Conservation (phyloP, 257 asterid genomes). For the Solanum stenotomum region DNA sequence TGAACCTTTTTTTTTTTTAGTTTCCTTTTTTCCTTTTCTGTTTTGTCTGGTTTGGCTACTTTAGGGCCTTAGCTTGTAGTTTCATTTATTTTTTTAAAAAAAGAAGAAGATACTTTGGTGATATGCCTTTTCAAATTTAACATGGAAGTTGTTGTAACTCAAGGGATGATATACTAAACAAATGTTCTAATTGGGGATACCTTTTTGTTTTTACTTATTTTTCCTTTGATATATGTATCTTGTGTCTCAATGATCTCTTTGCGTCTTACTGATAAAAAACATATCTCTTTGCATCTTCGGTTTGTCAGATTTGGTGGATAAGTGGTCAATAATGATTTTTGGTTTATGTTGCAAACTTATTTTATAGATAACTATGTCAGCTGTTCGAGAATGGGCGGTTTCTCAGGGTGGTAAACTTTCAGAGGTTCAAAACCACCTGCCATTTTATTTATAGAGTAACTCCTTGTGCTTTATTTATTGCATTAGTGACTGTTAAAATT, state of each 20-base stretch:
- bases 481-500: neutral
- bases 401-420: constrained; percentile 82
- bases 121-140: neutral
- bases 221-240: neutral
- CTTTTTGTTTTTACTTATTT: neutral
- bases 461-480: neutral
- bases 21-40: too few species aligned
- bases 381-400: constrained; percentile 99
- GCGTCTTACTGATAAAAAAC: neutral
- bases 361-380: constrained; percentile 94
- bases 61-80: too few species aligned
- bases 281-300: neutral
- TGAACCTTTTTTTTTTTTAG: too few species aligned
- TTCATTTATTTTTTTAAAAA: too few species aligned
- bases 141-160: neutral
- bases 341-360: neutral
- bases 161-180: neutral
- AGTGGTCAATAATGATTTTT: neutral
- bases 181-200: neutral
- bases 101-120: neutral
- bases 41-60: too few species aligned
- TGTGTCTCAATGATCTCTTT: neutral
- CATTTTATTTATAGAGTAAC: neutral
- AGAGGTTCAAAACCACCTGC: constrained; percentile 34
- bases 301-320: neutral